Base-by-base conservation (phyloP, 305 asterid species). In the Petunia hybrid region DNA sequence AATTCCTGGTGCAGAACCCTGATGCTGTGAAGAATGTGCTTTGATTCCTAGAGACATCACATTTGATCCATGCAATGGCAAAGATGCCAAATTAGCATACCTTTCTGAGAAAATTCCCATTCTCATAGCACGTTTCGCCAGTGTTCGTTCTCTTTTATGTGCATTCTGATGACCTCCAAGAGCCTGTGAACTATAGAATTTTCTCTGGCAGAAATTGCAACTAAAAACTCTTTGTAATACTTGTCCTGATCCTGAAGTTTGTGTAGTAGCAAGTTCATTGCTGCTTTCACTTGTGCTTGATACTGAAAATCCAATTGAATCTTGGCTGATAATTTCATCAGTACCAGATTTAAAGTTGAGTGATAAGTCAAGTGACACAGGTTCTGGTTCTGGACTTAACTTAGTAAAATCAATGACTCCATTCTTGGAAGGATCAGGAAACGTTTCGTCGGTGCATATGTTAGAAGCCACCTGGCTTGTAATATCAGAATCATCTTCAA, bases 141-240 rank as follows among this genome's bases (percentile, higher is more conserved):
- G 82, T 0, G 85, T 85, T 71, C 94, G 69, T 57, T 91, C 96
- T 35, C 91, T 88, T 78, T 91, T 91, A 53, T 91, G 96, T 3
- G 96, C 96, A 43, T 91, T 91, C 56, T 90, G 96, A 75, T 91
- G 96, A 48, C 94, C 94, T 0, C 96, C 96, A 4, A 91, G 90
- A 6, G 96, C 96, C 67, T 91, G 96, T 36, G 96, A 91, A 73
- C 96, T 91, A 80, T 84, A 90, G 87, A 91, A 91, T 22, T 90
- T 89, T 41, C 94, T 53, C 1, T 88, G 90, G 62, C 96, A 91
- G 82, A 87, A 91, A 76, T 90, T 91, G 89, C 95, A 91, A 0
- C 88, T 80, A 38, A 91, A 91, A 4, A 89, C 86, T 73, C 93
- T 70, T 16, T 85, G 89, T 3, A 80, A 5, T 0, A 59, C 80